Evolutionary conservation across 75 land plant genomes (phyloP), one percentile per base, ranked within the genome.

Genomic region (Sequoia sempervirens): DNA sequence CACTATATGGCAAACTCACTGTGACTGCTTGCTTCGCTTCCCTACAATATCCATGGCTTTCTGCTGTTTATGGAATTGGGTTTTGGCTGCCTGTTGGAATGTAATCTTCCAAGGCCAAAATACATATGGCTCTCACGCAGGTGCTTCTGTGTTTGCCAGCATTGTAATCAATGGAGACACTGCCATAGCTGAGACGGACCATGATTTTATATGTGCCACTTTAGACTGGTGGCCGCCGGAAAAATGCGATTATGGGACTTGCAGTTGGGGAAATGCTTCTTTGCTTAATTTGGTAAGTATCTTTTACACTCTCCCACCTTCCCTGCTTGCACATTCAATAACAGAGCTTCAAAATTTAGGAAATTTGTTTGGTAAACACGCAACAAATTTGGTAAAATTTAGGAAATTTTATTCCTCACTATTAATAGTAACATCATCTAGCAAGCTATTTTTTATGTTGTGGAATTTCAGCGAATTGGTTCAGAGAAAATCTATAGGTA

Each of bases 221-320:
- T 17, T 96, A 83, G 99, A 96, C 81, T 96, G 99, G 99, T 96
- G 97, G 96, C 99, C 99, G 46, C 94, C 93, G 41, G 92, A 92
- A 82, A 92, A 95, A 66, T 96, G 99, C 87, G 93, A 94, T 64
- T 95, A 96, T 81, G 99, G 97, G 8, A 86, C 87, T 56, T 96
- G 99, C 86, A 86, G 89, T 84, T 96, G 99, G 99, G 97, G 83
- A 20, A 85, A 83, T 32, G 91, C 95, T 82, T 93, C 95, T 82
- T 43, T 96, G 12, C 97, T 96, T 84, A 91, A 93, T 85, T 87
- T 96, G 84, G 99, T 96, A 89, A 66, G 34, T 80, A 14, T 73
- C 40, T 47, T 81, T 12, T 32, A 17, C 58, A 54, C 4, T 26
- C 32, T 50, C 37, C 43, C 53, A 58, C 14, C 28, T 34, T 58